Percentiles rank a stretch among this genome's conserved stretches.
These are phyloP conservation scores for Trametes hirsuta DNA, from an alignment of 1,284 basidiomycete genomes.

Conservation along the genomic window DNA sequence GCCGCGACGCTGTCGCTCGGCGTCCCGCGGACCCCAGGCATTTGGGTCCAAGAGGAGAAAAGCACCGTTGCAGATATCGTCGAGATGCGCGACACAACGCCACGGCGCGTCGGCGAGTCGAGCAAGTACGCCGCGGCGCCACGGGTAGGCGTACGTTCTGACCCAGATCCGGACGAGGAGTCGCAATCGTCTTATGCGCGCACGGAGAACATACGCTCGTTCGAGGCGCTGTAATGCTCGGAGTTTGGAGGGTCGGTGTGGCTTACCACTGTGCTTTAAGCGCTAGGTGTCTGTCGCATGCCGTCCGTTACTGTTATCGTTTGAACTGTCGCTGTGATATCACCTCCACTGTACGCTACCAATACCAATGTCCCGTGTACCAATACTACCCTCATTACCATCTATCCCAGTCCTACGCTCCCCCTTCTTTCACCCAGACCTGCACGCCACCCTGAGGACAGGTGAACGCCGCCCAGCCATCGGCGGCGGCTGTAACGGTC, in stretches of 20 bases:
- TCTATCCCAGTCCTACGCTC: neutral
- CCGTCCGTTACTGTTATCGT: neutral
- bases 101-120: constrained; percentile 10
- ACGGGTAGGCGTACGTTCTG: neutral
- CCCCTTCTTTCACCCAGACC: constrained; percentile 51
- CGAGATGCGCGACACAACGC: constrained; percentile 23
- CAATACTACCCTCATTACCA: constrained; percentile 11
- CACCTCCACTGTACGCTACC: neutral
- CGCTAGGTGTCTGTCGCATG: neutral
- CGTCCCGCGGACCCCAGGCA: constrained; percentile 13
- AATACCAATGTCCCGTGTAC: neutral
- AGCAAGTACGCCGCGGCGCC: constrained; percentile 8
- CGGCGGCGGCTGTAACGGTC: constrained; percentile 38
- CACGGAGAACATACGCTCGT: neutral
- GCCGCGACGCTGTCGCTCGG: constrained; percentile 49
- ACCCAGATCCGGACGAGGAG: neutral
- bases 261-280: too few relatives aligned
- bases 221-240: neutral
- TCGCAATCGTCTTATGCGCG: neutral
- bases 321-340: neutral
- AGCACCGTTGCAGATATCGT: constrained; percentile 22
- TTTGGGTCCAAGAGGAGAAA: constrained; percentile 26
- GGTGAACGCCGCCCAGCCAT: constrained; percentile 65
- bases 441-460: constrained; percentile 55
- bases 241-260: neutral